Base-by-base conservation (phyloP, 1,284 basidiomycete genomes). In the Cryptococcus sp. region DNA sequence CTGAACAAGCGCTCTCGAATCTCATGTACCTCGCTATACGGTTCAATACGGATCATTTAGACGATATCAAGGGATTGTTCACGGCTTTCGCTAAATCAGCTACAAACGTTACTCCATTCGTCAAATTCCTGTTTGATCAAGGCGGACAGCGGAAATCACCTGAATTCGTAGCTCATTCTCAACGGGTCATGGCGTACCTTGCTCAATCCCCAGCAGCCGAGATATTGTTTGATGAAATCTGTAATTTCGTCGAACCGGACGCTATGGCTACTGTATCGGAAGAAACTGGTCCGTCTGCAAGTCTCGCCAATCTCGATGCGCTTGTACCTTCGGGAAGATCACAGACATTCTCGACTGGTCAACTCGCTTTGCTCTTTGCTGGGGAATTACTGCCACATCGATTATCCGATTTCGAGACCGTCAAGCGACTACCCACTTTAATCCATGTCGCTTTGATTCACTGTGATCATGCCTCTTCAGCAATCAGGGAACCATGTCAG, bases 101-200 rank as follows among this genome's bases (percentile, higher is more conserved):
- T 3, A 53, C 60, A 19, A 92, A 92, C 61, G 87, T 87, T 0
- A 85, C 85, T 55, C 87, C 88, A 0, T 80, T 91, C 19, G 79
- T 89, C 49, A 83, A 86, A 43, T 96, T 92, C 73, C 76, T 96
- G 3, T 80, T 96, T 42, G 88, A 92, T 59, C 89, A 96, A 63
- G 87, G 88, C 0, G 84, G 87, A 50, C 88, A 87, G 72, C 85
- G 91, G 41, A 85, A 87, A 25, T 90, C 83, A 59, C 80, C 82
- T 3, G 81, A 84, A 10, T 94, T 91, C 67, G 82, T 93, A 52
- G 79, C 78, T 45, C 87, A 88, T 63, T 87, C 88, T 1, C 84
- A 87, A 46, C 85, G 86, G 57, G 84, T 93, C 47, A 83, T 94
- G 24, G 86, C 91, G 0, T 92, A 85, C 58, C 79, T 97, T 13